Conservation (phyloP, 108 stramenopile genomes). For the Skeletonema potamos region DNA sequence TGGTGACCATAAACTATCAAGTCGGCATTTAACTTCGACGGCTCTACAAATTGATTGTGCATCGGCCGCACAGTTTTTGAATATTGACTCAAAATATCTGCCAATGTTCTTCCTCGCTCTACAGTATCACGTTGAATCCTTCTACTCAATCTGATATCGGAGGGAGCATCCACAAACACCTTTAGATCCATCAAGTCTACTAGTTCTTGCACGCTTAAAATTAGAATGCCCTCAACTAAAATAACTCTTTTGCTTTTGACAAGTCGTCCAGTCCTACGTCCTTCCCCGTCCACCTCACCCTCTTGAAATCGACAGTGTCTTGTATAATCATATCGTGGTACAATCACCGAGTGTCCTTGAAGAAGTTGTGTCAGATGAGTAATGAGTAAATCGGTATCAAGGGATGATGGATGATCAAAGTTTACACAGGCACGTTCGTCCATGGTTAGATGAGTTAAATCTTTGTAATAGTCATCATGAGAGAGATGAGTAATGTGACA, state of each 20-base stretch:
- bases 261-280: constrained; percentile 29
- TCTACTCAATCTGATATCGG: constrained; percentile 83
- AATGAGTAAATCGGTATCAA: constrained; percentile 90
- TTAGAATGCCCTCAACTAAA: constrained; percentile 92
- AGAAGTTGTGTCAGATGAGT: constrained; percentile 76
- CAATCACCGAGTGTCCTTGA: constrained; percentile 61
- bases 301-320: constrained; percentile 76
- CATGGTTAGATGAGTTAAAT: constrained; percentile 75
- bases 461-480: constrained; percentile 58
- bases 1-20: constrained; percentile 78
- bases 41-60: constrained; percentile 93
- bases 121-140: constrained; percentile 82
- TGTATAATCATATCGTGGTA: constrained; percentile 92
- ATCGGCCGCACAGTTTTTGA: constrained; percentile 88
- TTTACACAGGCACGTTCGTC: constrained; percentile 79
- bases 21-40: constrained; percentile 87
- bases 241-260: constrained; percentile 72
- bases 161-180: constrained; percentile 91
- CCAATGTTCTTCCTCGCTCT: constrained; percentile 82
- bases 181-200: constrained; percentile 85
- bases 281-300: constrained; percentile 40
- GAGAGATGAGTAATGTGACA: constrained; percentile 37
- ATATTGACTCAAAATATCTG: constrained; percentile 87
- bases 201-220: constrained; percentile 78
- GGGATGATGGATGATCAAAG: constrained; percentile 93